phyloP scores from a whole-genome alignment of 306 rosid genomes.

The Cucumis sativus region DNA sequence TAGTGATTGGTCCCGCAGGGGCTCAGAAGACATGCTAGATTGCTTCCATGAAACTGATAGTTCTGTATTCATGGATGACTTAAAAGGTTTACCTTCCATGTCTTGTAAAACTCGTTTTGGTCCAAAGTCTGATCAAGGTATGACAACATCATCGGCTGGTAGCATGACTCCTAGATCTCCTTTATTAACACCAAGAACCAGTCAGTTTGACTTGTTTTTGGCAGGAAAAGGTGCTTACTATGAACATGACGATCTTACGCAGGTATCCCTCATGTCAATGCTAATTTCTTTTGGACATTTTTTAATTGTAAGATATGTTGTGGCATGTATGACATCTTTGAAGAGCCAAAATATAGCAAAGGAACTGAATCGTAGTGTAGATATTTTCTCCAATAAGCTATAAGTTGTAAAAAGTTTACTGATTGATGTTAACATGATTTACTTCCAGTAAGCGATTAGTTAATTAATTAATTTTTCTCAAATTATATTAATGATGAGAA shows the following conservation, averaged over 20 bases:
- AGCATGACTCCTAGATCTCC: slow-evolving; percentile 99
- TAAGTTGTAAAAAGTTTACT: background rate
- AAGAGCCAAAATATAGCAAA: background rate
- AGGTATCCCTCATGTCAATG: slow-evolving; percentile 31
- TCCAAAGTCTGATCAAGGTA: slow-evolving; percentile 98
- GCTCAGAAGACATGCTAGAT: slow-evolving; percentile 96
- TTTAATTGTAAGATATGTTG: background rate
- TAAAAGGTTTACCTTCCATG: slow-evolving; percentile 85
- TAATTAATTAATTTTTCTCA: background rate
- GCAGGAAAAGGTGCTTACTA: slow-evolving; percentile 90
- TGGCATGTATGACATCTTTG: background rate
- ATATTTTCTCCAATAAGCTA: background rate
- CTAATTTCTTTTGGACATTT: background rate
- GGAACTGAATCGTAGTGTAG: background rate
- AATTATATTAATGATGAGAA: background rate
- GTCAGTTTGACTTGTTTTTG: slow-evolving; percentile 85
- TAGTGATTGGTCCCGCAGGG: slow-evolving; percentile 94
- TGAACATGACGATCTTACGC: slow-evolving; percentile 89
- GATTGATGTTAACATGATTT: too few relatives aligned
- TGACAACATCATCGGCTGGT: slow-evolving; percentile 96
- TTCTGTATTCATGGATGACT: slow-evolving; percentile 72
- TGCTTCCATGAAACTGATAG: slow-evolving; percentile 88
- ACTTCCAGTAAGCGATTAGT: background rate
- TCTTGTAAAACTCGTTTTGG: slow-evolving; percentile 97
- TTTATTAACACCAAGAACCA: slow-evolving; percentile 81